Percentiles rank a stretch among this genome's conserved stretches.
Evolutionary conservation across 2,329 filamentous ascomycete genomes (phyloP).

Genomic region (Penicillium concentricum): DNA sequence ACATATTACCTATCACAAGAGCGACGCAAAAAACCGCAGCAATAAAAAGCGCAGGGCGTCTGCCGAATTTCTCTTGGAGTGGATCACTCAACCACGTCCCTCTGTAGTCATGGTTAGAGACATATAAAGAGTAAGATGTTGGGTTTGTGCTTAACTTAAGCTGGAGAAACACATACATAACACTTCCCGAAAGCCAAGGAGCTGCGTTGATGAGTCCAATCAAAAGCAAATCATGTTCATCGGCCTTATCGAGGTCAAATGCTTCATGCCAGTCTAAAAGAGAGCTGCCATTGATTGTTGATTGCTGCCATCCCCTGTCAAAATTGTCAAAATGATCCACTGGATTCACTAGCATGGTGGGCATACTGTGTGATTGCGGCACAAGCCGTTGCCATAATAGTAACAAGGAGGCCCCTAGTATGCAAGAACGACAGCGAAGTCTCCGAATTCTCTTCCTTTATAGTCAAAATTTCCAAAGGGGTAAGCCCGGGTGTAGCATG

Average conservation of each 20-base stretch:
- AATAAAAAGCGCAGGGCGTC: constrained; percentile 41
- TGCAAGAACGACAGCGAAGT: background rate
- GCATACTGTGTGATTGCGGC: constrained; percentile 27
- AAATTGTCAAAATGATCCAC: background rate
- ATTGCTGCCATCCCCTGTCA: constrained; percentile 26
- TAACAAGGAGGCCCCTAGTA: constrained; percentile 7
- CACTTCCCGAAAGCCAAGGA: background rate
- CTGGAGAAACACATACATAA: background rate
- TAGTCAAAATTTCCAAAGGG: background rate
- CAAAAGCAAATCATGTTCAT: background rate
- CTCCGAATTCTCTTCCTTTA: background rate
- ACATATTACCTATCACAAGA: background rate
- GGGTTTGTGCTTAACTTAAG: too few relatives aligned
- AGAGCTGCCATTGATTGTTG: constrained; percentile 21
- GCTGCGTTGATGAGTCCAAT: background rate
- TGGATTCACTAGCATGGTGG: background rate
- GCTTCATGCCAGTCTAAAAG: background rate
- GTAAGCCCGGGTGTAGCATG: background rate
- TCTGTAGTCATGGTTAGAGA: background rate
- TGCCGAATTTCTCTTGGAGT: constrained; percentile 19
- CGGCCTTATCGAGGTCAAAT: background rate
- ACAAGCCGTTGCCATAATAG: constrained; percentile 23
- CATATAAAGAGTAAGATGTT: background rate
- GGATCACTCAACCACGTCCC: constrained; percentile 23
- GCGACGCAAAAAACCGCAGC: constrained; percentile 29